Percentiles rank a stretch among this genome's conserved stretches.
Evolutionary conservation across 1,284 basidiomycete genomes (phyloP).

Genomic region (Ganoderma resinaceum): DNA sequence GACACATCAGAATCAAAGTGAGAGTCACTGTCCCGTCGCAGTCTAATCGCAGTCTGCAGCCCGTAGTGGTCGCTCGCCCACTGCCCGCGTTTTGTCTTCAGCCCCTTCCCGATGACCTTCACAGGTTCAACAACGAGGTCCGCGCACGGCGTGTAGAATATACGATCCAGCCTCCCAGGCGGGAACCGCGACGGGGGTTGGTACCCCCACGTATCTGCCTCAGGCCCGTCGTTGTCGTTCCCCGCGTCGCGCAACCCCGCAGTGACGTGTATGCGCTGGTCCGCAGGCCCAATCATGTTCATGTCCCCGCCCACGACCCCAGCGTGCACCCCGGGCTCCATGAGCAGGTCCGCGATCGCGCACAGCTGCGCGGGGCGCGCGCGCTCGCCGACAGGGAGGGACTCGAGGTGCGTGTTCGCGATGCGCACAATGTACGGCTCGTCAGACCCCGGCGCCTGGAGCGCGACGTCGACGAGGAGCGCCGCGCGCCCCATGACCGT

Average conservation of each 20-base stretch:
- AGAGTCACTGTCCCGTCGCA: background rate
- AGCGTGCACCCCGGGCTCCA: conserved; percentile 52
- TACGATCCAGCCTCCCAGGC: conserved; percentile 64
- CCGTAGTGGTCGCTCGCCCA: conserved; percentile 76
- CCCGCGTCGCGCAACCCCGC: conserved; percentile 64
- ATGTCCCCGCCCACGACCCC: conserved; percentile 75
- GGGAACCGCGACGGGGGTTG: conserved; percentile 56
- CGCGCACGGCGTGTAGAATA: conserved; percentile 58
- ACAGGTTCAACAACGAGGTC: conserved; percentile 49
- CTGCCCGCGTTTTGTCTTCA: conserved; percentile 47
- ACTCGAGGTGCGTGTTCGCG: conserved; percentile 77
- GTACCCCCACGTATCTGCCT: conserved; percentile 66
- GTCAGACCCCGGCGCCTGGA: conserved; percentile 43
- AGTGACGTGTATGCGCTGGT: conserved; percentile 48
- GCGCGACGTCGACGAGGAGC: conserved; percentile 61
- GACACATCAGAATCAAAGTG: background rate
- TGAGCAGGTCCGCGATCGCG: conserved; percentile 55
- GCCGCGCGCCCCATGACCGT: conserved; percentile 60
- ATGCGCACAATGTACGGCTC: conserved; percentile 51
- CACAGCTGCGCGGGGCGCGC: conserved; percentile 60
- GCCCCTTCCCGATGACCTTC: conserved; percentile 61
- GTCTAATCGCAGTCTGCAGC: conserved; percentile 48
- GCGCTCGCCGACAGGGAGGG: conserved; percentile 50
- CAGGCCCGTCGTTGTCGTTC: conserved; percentile 46
- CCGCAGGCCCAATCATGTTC: conserved; percentile 61